Percentiles rank a stretch among this genome's conserved stretches.
These are phyloP conservation scores for Leccinum angustisporum DNA, from an alignment of 1,284 basidiomycete genomes.

Conservation along the genomic window DNA sequence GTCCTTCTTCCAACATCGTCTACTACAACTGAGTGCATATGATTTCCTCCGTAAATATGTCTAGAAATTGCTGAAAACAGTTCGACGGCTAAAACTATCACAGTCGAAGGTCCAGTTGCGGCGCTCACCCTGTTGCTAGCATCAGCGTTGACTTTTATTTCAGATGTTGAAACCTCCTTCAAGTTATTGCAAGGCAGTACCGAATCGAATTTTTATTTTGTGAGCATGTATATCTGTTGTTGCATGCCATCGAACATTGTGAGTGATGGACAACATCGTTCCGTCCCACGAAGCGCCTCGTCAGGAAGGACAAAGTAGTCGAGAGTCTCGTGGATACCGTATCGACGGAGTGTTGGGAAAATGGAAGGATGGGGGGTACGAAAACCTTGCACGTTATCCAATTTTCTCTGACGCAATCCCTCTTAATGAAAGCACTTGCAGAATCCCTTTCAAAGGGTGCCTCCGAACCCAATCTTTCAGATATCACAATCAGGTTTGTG, in stretches of 20 bases:
- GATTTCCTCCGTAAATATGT: background rate
- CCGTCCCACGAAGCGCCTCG: background rate
- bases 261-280: background rate
- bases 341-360: background rate
- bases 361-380: background rate
- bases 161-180: background rate
- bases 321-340: background rate
- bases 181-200: background rate
- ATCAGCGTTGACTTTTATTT: background rate
- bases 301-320: background rate
- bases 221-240: background rate
- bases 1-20: too few species aligned
- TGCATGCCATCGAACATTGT: background rate
- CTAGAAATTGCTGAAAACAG: background rate
- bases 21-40: background rate
- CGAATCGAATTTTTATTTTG: background rate
- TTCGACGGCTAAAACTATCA: background rate
- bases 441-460: background rate
- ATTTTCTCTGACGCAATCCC: background rate
- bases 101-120: background rate
- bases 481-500: background rate
- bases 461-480: background rate
- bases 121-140: background rate
- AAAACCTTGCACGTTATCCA: background rate
- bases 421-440: background rate